Evolutionary conservation across 805 yeast genomes (phyloP).

Genomic region (Kluyveromyces lactis): DNA sequence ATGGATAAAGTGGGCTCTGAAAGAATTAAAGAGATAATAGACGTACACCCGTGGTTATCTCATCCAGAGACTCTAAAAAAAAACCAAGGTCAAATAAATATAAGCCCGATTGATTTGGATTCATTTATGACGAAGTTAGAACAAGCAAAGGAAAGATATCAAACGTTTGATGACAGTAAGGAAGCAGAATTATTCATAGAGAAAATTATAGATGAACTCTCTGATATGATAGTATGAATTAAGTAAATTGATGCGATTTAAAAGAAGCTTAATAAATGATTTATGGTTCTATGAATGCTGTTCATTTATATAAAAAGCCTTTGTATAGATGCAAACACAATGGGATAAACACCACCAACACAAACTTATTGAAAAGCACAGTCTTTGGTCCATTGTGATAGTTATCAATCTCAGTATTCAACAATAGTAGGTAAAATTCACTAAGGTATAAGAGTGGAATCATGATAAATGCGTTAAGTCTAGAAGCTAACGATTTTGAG

Average conservation of each 20-base stretch:
- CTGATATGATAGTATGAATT: slow-evolving; percentile 7
- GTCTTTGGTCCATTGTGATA: slow-evolving; percentile 18
- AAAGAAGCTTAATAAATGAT: background rate
- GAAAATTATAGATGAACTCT: slow-evolving; percentile 20
- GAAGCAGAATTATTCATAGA: slow-evolving; percentile 17
- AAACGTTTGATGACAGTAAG: slow-evolving; percentile 6
- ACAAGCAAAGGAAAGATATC: slow-evolving; percentile 14
- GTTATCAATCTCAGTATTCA: slow-evolving; percentile 21
- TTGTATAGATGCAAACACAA: slow-evolving; percentile 18
- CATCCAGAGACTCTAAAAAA: background rate
- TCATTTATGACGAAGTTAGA: slow-evolving; percentile 7
- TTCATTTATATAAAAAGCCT: slow-evolving; percentile 8
- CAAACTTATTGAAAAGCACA: slow-evolving; percentile 19
- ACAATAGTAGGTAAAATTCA: slow-evolving; percentile 23
- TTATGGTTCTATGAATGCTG: background rate
- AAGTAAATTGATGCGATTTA: no score
- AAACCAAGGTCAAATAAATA: no score
- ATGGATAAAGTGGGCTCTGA: slow-evolving; percentile 33
- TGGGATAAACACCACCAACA: slow-evolving; percentile 22
- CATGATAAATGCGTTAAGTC: slow-evolving; percentile 13
- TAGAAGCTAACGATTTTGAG: slow-evolving; percentile 9
- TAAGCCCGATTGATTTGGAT: background rate
- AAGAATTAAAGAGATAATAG: slow-evolving; percentile 38
- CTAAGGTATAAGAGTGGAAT: slow-evolving; percentile 23
- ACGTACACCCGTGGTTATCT: slow-evolving; percentile 42